Conservation (phyloP, 2,329 filamentous ascomycete species). For the Knufia petricola region DNA sequence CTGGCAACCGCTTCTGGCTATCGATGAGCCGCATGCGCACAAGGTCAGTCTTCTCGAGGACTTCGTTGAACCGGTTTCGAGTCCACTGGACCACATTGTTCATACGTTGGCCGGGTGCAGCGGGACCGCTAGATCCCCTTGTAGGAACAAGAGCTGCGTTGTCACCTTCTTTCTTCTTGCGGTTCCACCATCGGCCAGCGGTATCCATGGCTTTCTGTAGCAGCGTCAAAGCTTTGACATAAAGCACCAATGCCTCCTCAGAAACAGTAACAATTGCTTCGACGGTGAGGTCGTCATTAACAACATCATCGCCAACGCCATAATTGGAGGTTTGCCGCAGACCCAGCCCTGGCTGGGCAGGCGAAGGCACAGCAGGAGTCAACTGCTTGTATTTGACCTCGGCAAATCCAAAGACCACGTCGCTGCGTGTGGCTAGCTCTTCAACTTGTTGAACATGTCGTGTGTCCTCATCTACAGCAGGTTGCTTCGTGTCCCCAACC, state of each 20-base stretch:
- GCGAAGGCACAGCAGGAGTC: conserved; percentile 73
- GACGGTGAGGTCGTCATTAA: conserved; percentile 65
- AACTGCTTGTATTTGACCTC: conserved; percentile 98
- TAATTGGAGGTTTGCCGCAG: conserved; percentile 24
- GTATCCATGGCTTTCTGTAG: conserved; percentile 94
- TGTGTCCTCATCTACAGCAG: conserved; percentile 66
- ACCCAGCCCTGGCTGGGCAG: conserved; percentile 28
- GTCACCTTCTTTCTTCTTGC: conserved; percentile 58
- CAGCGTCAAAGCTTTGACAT: conserved; percentile 85
- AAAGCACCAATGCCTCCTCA: conserved; percentile 89
- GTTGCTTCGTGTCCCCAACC: conserved; percentile 52
- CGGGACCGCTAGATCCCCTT: conserved; percentile 36
- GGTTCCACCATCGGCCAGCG: conserved; percentile 82
- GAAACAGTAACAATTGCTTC: conserved; percentile 81
- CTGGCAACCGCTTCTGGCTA: conserved; percentile 71
- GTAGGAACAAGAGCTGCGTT: conserved; percentile 33
- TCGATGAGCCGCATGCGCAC: conserved; percentile 82
- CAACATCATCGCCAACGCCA: conserved; percentile 25
- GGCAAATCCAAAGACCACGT: conserved; percentile 94
- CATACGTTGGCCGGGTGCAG: conserved; percentile 58
- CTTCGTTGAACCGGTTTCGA: conserved; percentile 88
- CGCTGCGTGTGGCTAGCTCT: conserved; percentile 82
- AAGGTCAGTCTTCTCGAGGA: conserved; percentile 88
- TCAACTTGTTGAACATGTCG: conserved; percentile 74
- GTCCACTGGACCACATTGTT: conserved; percentile 96